Base-by-base conservation (phyloP, 345 rosid genomes). In the Linum lewisii region DNA sequence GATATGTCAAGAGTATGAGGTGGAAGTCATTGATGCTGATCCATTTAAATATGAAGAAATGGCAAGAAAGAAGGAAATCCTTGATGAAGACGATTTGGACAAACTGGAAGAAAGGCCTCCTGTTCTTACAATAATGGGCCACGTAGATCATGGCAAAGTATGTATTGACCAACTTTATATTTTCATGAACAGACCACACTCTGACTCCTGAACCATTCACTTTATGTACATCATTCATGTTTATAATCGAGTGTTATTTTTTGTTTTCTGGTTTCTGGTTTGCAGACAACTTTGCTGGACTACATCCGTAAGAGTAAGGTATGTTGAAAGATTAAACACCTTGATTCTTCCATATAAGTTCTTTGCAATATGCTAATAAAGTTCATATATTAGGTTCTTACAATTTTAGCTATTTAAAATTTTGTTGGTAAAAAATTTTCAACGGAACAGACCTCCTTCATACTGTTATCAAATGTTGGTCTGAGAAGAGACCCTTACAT, bases 61-160 rank as follows among this genome's bases (percentile, higher is more conserved):
- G 97, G 99, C 97, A 58, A 86, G 67, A 70, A 93, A 89, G 80
- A 85, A 60, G 61, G 94, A 89, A 72, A 80, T 77, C 58, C 45
- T 93, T 56, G 97, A 93, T 79, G 90, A 83, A 64, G 94, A 83
- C 45, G 97, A 93, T 76, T 70, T 83, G 76, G 99, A 79, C 81
- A 88, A 89, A 67, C 81, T 93, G 36, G 84, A 77, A 76, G 85
- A 82, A 54, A 86, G 99, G 61, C 97, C 99, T 73, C 99, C 99
- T 68, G 95, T 93, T 59, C 85, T 93, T 66, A 93, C 99, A n/a
- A 93, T 93, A 66, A 93, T 93, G 99, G 99, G 99, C 69, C 99
- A 93, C 69, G 99, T 93, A 21, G 99, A 93, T 73, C 99, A 93
- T 58, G 99, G 99, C 73, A 93, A 93, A 88, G 99, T 84, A 73